phyloP scores from a whole-genome alignment of 2,329 filamentous ascomycete species.

The Bimuria novae-zelandiae region DNA sequence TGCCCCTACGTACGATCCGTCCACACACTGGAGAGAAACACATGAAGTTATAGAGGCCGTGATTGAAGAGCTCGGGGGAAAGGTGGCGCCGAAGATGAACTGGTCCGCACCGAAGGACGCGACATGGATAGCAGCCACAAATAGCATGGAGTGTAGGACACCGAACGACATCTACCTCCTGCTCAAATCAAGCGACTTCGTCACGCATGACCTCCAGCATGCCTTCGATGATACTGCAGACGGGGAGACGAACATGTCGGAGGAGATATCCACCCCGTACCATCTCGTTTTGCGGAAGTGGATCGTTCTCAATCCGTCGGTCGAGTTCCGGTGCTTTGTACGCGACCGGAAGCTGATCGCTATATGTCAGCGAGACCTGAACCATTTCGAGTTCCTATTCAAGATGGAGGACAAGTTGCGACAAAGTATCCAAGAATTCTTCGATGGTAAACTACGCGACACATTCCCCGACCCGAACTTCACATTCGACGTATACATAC shows the following conservation, averaged over 20 bases:
- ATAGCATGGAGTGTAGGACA: slow-evolving; percentile 87
- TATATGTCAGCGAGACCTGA: slow-evolving; percentile 86
- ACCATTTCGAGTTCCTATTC: slow-evolving; percentile 84
- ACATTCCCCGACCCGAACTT: slow-evolving; percentile 86
- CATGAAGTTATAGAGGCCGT: slow-evolving; percentile 77
- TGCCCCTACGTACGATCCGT: slow-evolving; percentile 66
- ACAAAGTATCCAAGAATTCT: slow-evolving; percentile 74
- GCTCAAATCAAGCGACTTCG: slow-evolving; percentile 91
- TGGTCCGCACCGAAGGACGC: slow-evolving; percentile 98
- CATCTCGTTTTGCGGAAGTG: slow-evolving; percentile 86
- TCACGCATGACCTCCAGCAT: slow-evolving; percentile 92
- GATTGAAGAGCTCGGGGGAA: slow-evolving; percentile 81
- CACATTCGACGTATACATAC: slow-evolving; percentile 90
- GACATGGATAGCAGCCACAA: slow-evolving; percentile 84
- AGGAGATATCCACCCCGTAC: slow-evolving; percentile 64
- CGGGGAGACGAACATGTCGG: slow-evolving; percentile 13
- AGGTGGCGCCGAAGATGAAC: slow-evolving; percentile 90
- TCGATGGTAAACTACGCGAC: slow-evolving; percentile 71
- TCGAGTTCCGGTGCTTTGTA: slow-evolving; percentile 96
- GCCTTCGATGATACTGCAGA: slow-evolving; percentile 76
- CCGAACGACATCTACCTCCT: slow-evolving; percentile 93
- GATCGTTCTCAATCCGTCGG: slow-evolving; percentile 83
- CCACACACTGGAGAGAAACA: slow-evolving; percentile 66
- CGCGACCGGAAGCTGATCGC: slow-evolving; percentile 78
- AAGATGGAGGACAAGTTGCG: slow-evolving; percentile 68